phyloP scores from a whole-genome alignment of 495 filamentous ascomycete species.

The Aspergillus indologenus region DNA sequence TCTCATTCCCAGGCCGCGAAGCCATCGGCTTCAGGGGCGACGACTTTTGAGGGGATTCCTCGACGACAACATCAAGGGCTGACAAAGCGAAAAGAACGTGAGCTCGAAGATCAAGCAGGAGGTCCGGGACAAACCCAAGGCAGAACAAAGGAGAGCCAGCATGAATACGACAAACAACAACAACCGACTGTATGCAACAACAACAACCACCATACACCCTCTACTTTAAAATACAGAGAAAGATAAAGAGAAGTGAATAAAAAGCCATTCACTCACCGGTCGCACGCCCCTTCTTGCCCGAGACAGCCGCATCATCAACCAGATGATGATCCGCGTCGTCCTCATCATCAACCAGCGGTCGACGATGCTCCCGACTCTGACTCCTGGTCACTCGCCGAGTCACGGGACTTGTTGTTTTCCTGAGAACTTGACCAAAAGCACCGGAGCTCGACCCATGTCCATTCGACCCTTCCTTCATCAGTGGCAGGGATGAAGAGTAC shows the following conservation, averaged over 20 bases:
- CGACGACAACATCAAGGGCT: slow-evolving; percentile 17
- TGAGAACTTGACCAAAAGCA: neutral
- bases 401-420: slow-evolving; percentile 9
- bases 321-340: neutral
- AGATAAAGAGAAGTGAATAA: neutral
- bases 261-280: neutral
- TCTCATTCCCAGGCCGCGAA: slow-evolving; percentile 7
- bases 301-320: neutral
- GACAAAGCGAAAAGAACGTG: neutral
- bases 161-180: neutral
- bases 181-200: neutral
- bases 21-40: slow-evolving; percentile 6
- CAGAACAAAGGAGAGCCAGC: neutral
- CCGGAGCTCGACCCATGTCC: neutral
- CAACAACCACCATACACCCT: slow-evolving; percentile 3
- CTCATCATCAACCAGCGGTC: neutral
- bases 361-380: slow-evolving; percentile 21
- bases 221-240: neutral
- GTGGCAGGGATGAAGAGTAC: neutral
- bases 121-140: neutral
- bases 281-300: slow-evolving; percentile 11
- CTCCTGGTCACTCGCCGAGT: slow-evolving; percentile 23
- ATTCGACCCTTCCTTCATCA: neutral
- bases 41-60: slow-evolving; percentile 17
- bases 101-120: neutral